phyloP scores from a whole-genome alignment of 1,284 basidiomycete species.

The Ustilago xerochloae region DNA sequence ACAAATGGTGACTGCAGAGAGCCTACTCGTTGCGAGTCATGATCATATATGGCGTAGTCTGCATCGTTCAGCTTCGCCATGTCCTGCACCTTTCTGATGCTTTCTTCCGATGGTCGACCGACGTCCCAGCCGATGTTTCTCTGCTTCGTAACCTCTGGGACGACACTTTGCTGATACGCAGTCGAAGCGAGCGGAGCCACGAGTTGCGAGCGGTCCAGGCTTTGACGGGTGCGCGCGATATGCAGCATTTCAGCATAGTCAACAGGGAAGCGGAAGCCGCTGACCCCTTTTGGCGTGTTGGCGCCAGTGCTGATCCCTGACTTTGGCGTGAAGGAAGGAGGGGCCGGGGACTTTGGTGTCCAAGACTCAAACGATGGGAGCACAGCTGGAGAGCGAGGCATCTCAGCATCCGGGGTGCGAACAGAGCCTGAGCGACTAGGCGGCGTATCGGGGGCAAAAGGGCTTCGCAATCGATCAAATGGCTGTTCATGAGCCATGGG shows the following conservation, averaged over 20 bases:
- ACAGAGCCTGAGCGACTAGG: not conserved
- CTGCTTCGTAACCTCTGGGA: not conserved
- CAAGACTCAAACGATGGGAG: not conserved
- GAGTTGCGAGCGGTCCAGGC: not conserved
- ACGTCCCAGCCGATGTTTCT: not conserved
- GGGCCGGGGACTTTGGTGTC: not conserved
- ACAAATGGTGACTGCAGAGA: not conserved
- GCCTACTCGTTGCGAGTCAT: not conserved
- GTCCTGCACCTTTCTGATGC: slow-evolving; percentile 8
- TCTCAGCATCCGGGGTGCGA: not conserved
- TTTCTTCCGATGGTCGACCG: not conserved
- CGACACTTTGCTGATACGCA: not conserved
- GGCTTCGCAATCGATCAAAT: not conserved
- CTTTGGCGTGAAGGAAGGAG: not conserved
- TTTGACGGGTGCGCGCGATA: not conserved
- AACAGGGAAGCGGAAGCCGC: slow-evolving; percentile 8
- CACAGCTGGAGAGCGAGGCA: not conserved
- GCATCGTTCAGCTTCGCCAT: not conserved
- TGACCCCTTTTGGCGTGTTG: not conserved
- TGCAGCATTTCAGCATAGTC: slow-evolving; percentile 13
- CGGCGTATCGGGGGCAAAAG: not conserved
- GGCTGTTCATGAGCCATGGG: not conserved
- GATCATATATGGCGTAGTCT: slow-evolving; percentile 10
- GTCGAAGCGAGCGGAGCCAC: not conserved
- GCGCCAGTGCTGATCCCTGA: not conserved